Base-by-base conservation (phyloP, 2,329 filamentous ascomycete species). In the Penicillium sp. region DNA sequence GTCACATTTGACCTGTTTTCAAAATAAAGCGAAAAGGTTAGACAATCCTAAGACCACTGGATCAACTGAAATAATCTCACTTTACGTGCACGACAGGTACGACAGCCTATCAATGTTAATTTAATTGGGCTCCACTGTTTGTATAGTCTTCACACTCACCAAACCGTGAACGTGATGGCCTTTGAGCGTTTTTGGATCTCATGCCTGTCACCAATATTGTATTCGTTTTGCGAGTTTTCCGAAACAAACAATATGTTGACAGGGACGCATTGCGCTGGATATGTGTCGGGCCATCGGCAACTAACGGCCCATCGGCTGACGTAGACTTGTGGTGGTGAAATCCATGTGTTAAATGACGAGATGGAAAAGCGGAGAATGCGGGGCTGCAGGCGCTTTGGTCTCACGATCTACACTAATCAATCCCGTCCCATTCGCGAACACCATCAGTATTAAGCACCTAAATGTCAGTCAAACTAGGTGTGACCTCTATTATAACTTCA, bases 81-180 rank as follows among this genome's bases (percentile, higher is more conserved):
- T 56, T 65, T 65, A 14, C 63, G 63, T n/a, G 63, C 61, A 16
- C 63, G 61, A 49, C 63, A 65, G 5, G 63, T 65, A 19, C 58
- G 60, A 54, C 61, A 65, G 16, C 63, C 63, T 64, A 21, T 47
- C 16, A 4, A 22, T 55, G 43, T 53, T 37, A 53, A 13, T 19
- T 35, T 52, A 57, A 58, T 33, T 31, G 14, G n/a, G 4, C n/a
- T 19, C 10, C 39, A 14, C 14, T 8, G 9, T 33, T 35, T 19
- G 14, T 19, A 13, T 24, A 16, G 7, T 21, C 14, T 5, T 35
- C 8, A 39, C 29, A 56, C 61, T 48, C 31, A 65, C 63, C 63
- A 29, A 65, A 65, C n/a, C 63, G 57, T 26, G 63, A 65, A 10
- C 63, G 53, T 16, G 58, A 61, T 31, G 54, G 16, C 49, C 58